Percentiles rank a stretch among this genome's conserved stretches.
Conservation (phyloP, 331 rosid species). For the Erythrophleum ivorense region DNA sequence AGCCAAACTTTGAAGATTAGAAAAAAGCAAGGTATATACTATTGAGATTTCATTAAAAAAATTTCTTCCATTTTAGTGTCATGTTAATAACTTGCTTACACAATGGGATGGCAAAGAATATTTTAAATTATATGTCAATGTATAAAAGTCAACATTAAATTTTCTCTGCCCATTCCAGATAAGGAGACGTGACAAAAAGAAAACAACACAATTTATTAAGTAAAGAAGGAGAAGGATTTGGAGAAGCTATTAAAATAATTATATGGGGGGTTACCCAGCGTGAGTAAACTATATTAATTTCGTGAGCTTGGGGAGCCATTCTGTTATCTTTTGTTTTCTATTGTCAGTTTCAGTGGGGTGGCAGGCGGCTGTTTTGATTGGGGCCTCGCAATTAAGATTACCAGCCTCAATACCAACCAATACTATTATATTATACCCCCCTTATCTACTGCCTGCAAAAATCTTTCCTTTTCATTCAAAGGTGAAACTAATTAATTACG, state of each 20-base stretch:
- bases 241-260: background rate
- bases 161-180: background rate
- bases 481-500: background rate
- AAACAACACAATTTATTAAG: background rate
- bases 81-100: background rate
- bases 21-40: background rate
- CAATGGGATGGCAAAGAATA: background rate
- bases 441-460: background rate
- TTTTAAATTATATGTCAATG: background rate
- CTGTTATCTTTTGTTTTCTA: no score
- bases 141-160: background rate
- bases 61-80: no score
- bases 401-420: background rate
- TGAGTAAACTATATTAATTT: background rate
- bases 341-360: background rate
- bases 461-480: background rate
- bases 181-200: background rate
- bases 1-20: background rate
- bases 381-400: background rate
- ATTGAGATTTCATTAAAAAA: no score
- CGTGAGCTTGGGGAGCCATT: no score
- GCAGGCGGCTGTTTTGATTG: background rate
- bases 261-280: background rate
- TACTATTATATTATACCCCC: background rate
- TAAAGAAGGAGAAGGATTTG: background rate